Base-by-base conservation (phyloP, 176 grass and related monocot species). In the Hordeum marinum region DNA sequence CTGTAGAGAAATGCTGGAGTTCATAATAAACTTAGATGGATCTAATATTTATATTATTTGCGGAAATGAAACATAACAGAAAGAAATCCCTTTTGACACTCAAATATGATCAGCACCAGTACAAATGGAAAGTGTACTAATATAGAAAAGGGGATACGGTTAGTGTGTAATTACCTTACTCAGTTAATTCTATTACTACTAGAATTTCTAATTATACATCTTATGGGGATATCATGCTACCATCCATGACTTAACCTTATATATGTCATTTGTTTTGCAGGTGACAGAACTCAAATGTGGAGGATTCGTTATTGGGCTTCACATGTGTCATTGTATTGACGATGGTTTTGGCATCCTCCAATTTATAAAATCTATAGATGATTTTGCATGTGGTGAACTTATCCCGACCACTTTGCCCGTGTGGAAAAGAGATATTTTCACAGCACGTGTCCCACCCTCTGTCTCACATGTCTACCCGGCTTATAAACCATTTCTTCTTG, bases 261-360 rank as follows among this genome's bases (percentile, higher is more conserved):
- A 26, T 29, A 17, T 2, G 6, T 15, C 26, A 64, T 64, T 15
- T 31, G 11, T 12, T 75, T 17, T 52, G 24, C 17, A 91, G 90
- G 81, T 88, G 18, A 88, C 90, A 13, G 26, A 61, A 32, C 65
- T 91, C 7, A 46, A 23, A 45, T 91, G 89, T 72, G 76, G 85
- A 24, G 89, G 85, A 18, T 91, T 91, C 71, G 74, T 88, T 40
- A 57, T 81, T 0, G 89, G 75, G 11, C 58, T 85, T 60, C 89
- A 88, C 23, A 62, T 85, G 31, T 88, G 82, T 29, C 89, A 91
- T 34, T 77, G 17, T 37, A 80, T 91, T 46, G 89, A 68, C 1
- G 89, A 91, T 73, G 89, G 68, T 21, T 78, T 87, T 26, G 89
- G 89, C 11, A 73, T 85, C 45, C 21, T 63, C 17, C 89, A 91